A percentile compares a stretch with the other conserved stretches of the same genome.
Conservation (phyloP, 2,329 filamentous ascomycete species). For the Proliferodiscus dingleyae region DNA sequence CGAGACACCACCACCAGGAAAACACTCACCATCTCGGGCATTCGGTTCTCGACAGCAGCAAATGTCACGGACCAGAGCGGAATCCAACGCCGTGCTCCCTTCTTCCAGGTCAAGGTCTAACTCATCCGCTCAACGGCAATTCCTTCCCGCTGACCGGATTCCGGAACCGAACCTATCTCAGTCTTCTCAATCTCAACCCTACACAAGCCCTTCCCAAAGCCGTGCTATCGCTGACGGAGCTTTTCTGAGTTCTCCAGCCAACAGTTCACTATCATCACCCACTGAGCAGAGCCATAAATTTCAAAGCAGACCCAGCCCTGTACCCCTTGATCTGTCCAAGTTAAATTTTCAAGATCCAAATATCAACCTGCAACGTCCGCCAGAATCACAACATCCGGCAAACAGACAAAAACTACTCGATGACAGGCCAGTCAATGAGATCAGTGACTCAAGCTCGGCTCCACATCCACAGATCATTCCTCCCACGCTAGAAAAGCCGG, state of each 20-base stretch:
- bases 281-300: constrained; percentile 7
- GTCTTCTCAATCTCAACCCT: constrained; percentile 10
- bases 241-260: constrained; percentile 26
- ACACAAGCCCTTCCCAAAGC: constrained; percentile 16
- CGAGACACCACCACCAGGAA: constrained; percentile 48
- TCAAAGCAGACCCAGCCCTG: constrained; percentile 6
- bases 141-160: constrained; percentile 21
- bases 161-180: constrained; percentile 8
- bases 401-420: constrained; percentile 15
- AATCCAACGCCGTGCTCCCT: constrained; percentile 40
- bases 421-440: neutral
- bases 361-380: constrained; percentile 24
- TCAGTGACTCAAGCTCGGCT: neutral
- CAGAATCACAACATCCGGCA: constrained; percentile 28
- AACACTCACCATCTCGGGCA: constrained; percentile 22
- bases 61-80: constrained; percentile 40
- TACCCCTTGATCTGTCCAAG: constrained; percentile 20
- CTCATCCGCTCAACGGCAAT: constrained; percentile 39
- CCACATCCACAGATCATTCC: neutral
- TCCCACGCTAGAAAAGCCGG: constrained; percentile 1
- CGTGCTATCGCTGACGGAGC: constrained; percentile 15
- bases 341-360: constrained; percentile 23
- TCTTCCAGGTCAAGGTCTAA: constrained; percentile 43
- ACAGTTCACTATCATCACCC: constrained; percentile 13
- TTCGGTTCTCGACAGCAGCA: constrained; percentile 23